These are phyloP conservation scores for Eutrema japonicum DNA, from an alignment of 345 rosid species.

Conservation along the genomic window DNA sequence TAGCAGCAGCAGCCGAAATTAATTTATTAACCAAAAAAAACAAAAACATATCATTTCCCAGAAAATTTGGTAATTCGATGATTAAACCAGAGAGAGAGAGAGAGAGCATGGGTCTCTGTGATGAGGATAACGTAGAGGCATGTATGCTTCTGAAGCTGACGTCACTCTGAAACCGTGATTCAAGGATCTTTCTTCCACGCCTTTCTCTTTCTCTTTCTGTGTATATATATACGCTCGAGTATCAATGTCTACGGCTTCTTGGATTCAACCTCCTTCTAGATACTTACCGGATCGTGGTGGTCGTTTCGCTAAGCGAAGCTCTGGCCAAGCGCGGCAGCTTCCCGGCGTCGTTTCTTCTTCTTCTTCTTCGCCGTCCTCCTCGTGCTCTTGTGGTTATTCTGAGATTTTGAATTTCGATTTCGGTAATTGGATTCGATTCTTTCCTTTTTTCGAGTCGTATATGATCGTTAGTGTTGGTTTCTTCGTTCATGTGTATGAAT, in stretches of 20 bases:
- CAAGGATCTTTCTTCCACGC: slow-evolving; percentile 32
- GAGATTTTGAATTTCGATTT: slow-evolving; percentile 50
- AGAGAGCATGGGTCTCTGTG: slow-evolving; percentile 36
- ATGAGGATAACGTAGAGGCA: slow-evolving; percentile 45
- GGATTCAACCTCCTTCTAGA: slow-evolving; percentile 42
- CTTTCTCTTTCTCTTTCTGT: slow-evolving; percentile 34
- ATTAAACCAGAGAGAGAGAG: slow-evolving; percentile 1
- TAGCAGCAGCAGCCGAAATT: slow-evolving; percentile 17
- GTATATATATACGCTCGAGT: slow-evolving; percentile 13
- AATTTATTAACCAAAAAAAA: neutral
- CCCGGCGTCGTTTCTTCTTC: slow-evolving; percentile 28
- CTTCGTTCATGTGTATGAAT: neutral
- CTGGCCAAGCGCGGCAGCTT: neutral
- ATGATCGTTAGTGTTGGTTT: slow-evolving; percentile 10
- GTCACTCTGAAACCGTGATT: slow-evolving; percentile 40
- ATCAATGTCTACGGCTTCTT: slow-evolving; percentile 45
- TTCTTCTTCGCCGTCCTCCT: slow-evolving; percentile 47
- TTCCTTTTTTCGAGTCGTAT: neutral
- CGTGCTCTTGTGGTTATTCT: slow-evolving; percentile 53
- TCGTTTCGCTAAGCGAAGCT: slow-evolving; percentile 4
- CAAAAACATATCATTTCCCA: neutral
- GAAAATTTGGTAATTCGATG: neutral
- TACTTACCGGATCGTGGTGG: slow-evolving; percentile 30
- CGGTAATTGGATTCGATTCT: slow-evolving; percentile 48
- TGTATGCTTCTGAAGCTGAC: slow-evolving; percentile 41